Evolutionary conservation across 352 stramenopile genomes (phyloP), one percentile per base, ranked within the genome.

Genomic region (Phytopythium helicoides): DNA sequence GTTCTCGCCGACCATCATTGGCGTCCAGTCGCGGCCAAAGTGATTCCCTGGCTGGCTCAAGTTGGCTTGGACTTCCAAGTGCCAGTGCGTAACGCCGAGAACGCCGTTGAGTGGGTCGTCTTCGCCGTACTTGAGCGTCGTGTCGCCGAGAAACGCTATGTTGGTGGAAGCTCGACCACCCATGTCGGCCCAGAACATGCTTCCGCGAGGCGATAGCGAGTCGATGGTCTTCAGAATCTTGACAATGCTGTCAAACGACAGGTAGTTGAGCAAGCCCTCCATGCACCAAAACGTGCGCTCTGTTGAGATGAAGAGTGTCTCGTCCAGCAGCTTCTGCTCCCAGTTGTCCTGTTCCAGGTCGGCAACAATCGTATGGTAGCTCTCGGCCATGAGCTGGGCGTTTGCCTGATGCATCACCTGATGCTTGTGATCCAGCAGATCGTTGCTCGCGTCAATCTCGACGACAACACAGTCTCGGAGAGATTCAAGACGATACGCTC

Each of bases 231-330:
- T 82, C 15, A 87, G 41, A 12, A 87, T 36, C 14, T 70, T 62
- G 18, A 77, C 52, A 49, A 80, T 79, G 53, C 50, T 70, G 14
- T 66, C 60, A 14, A 53, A 50, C 0, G 35, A 56, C 14, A 85
- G 45, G 56, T 83, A 87, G 45, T 74, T 71, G 37, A 83, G 64
- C 47, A 85, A 40, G 0, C 73, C 76, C 46, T 87, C 76, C 33
- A 87, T 50, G 6, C 58, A 54, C 76, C 76, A 87, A 45, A 83
- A 85, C 23, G 76, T 87, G 7, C 68, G 73, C 34, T 69, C 21
- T 22, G 73, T 56, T 11, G 64, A 60, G 37, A 85, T 40, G 33
- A 87, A 87, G 1, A 68, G 63, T 6, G 55, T 68, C 1, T 63
- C 67, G 5, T 38, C 41, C 1, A 77, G 39, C 36, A 87, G 46